A percentile compares a stretch with the other conserved stretches of the same genome.
Conservation (phyloP, 2,329 filamentous ascomycete genomes). For the Sarocladiaceae sp. region DNA sequence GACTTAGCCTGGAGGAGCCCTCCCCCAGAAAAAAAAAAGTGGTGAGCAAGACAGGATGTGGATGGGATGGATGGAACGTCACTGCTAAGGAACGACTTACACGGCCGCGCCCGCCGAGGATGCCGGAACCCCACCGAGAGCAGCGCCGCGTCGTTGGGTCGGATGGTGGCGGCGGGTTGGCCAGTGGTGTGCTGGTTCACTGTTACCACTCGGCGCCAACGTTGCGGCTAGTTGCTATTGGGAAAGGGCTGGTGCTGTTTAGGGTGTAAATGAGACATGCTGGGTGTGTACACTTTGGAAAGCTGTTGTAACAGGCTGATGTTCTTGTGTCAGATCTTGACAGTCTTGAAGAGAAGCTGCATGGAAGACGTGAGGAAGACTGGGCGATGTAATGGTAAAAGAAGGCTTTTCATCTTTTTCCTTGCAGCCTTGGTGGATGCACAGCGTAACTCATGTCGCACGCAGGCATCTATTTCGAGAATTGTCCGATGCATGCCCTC, state of each 20-base stretch:
- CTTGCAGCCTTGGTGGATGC: no score
- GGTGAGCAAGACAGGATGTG: background rate
- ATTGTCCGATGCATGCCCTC: no score
- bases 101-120: constrained; percentile 5
- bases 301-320: background rate
- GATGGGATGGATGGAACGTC: constrained; percentile 6
- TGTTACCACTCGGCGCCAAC: background rate
- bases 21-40: background rate
- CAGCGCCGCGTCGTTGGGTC: background rate
- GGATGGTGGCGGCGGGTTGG: background rate
- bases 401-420: no score
- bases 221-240: constrained; percentile 4
- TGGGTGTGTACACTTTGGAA: background rate
- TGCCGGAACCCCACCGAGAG: constrained; percentile 6
- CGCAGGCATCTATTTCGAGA: no score
- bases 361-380: background rate
- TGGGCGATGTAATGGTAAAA: background rate
- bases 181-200: background rate
- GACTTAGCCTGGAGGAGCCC: background rate
- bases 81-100: constrained; percentile 3
- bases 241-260: background rate
- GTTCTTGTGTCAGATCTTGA: no score
- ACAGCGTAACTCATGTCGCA: no score
- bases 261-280: no score
- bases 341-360: no score